phyloP scores from a whole-genome alignment of 345 rosid genomes.

The Jatropha curcas region DNA sequence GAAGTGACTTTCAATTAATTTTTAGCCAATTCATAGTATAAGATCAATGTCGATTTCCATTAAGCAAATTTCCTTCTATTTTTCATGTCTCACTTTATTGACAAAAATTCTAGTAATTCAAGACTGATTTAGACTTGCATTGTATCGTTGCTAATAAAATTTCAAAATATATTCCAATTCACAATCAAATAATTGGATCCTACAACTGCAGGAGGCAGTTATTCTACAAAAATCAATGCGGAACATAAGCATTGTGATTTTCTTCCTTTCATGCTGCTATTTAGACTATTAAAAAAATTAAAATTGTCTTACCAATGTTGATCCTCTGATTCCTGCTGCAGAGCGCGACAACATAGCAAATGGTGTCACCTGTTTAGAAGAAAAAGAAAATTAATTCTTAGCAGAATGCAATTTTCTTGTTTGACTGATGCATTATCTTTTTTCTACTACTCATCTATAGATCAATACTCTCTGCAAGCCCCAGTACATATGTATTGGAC shows the following conservation, averaged over 20 bases:
- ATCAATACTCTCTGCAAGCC: background rate
- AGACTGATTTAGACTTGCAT: background rate
- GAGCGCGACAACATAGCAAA: slow-evolving; percentile 95
- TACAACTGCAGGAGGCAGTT: background rate
- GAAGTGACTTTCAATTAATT: slow-evolving; percentile 2
- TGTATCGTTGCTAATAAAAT: no score
- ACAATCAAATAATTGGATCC: background rate
- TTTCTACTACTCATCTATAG: background rate
- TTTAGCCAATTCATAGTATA: background rate
- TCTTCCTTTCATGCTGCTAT: background rate
- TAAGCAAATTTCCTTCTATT: no score
- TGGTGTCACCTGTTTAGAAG: slow-evolving; percentile 71
- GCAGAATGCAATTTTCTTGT: no score
- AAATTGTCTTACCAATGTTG: slow-evolving; percentile 65
- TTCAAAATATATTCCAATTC: background rate
- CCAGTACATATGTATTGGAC: background rate
- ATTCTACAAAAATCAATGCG: background rate
- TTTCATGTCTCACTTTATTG: no score
- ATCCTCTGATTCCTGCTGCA: slow-evolving; percentile 94
- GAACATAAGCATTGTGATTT: no score
- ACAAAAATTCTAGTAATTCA: background rate
- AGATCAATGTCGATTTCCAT: no score
- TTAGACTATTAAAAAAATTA: background rate
- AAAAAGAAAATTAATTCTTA: background rate
- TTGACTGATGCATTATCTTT: no score